Base-by-base conservation (phyloP, 2,329 filamentous ascomycete species). In the Karstenula rhodostoma region DNA sequence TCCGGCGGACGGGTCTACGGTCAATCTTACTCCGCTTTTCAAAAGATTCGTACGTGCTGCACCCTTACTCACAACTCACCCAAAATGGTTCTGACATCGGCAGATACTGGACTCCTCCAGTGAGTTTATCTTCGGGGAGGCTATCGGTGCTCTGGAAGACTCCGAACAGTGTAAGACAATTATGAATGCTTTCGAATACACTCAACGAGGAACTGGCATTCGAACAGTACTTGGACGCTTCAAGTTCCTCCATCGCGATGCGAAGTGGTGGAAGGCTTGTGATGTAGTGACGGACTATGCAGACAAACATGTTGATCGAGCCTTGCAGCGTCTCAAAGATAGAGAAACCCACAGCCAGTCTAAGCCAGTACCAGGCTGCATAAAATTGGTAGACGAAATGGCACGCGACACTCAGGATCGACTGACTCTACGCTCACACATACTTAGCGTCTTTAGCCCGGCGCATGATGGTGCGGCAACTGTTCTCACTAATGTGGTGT, bases 1-100 rank as follows among this genome's bases (percentile, higher is more conserved):
- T n/a, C 70, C 70, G 0, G 56, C 53, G 32, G 67, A 71, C 56
- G 68, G 69, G 0, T 50, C 47, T 0, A 67, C 65, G 4, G 62
- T 74, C 4, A 68, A 76, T 49, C 54, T 76, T 19, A 67, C 72
- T 48, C 67, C 68, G 10, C 50, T 73, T 8, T 70, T 77, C 35
- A 68, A 71, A 19, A 52, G 68, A 4, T 58, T 73, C 17, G 56
- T 57, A 50, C n/a, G 55, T 29, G 19, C 17, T 25, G 15, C 43
- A 4, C 27, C 6, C 27, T n/a, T n/a, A n/a, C n/a, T n/a, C n/a
- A n/a, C n/a, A n/a, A n/a, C n/a, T n/a, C n/a, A n/a, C n/a, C n/a
- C 22, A 44, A 44, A 25, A 35, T 4, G 10, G n/a, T 12, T 23
- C 32, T 57, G 17, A 57, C 19, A 27, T 42, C 10, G 15, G 27